A percentile compares a stretch with the other conserved stretches of the same genome.
Evolutionary conservation across 352 stramenopile species (phyloP).

Genomic region (Globisporangium cederbergense): DNA sequence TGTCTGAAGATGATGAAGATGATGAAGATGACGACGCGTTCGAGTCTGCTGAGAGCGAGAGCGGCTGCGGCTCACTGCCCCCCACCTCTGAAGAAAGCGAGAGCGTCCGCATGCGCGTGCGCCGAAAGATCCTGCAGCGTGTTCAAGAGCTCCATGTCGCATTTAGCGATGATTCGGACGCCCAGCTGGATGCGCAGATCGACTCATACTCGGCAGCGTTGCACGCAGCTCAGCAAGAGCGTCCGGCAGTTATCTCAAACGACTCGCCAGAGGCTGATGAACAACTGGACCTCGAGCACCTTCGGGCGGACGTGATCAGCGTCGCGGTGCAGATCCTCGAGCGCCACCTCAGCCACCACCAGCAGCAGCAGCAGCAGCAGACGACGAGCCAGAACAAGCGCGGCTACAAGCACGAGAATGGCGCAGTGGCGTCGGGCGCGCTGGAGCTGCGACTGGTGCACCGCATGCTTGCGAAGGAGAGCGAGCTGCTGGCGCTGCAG

Average conservation of each 20-base stretch:
- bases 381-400: background rate
- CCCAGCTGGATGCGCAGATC: background rate
- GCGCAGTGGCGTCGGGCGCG: no score
- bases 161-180: background rate
- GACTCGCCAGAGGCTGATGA: background rate
- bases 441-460: conserved; percentile 28
- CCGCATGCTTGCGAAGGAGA: conserved; percentile 35
- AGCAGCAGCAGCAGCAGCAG: background rate
- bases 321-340: conserved; percentile 26
- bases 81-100: background rate
- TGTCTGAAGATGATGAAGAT: background rate
- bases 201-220: background rate
- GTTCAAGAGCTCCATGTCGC: conserved; percentile 9
- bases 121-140: conserved; percentile 9
- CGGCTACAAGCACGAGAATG: background rate
- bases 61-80: background rate
- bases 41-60: background rate
- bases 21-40: background rate
- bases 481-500: conserved; percentile 24
- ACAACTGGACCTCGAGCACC: background rate
- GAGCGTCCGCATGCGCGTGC: conserved; percentile 2
- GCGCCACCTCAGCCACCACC: conserved; percentile 12
- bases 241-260: background rate
- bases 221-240: background rate
- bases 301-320: conserved; percentile 25